Base-by-base conservation (phyloP, 2,329 filamentous ascomycete species). In the Berkeleyomyces basicola region DNA sequence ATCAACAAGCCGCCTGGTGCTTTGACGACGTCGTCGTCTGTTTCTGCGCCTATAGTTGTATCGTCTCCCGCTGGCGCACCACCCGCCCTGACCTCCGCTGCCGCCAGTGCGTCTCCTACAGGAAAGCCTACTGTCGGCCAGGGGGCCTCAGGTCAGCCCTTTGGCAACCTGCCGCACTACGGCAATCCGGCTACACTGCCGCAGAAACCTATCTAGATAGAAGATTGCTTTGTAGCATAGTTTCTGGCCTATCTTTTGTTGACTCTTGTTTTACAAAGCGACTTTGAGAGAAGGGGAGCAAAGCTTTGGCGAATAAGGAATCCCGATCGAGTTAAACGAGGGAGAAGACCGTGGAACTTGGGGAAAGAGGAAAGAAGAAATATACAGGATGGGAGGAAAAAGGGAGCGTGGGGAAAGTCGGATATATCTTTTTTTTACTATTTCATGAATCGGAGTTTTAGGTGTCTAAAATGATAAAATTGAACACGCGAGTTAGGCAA, bases 181-280 rank as follows among this genome's bases (percentile, higher is more conserved):
- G 81, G 81, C 66, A 83, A 83, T 70, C 80, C 80, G 64, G 79
- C 81, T 40, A 79, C 79, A 40, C 70, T 83, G 69, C 81, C 81
- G 65, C 81, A 83, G 69, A 83, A 83, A 72, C 81, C 81, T 49
- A 61, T 59, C 40, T 66, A 63, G 59, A 6, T 43, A 33, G 16
- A 33, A 14, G 42, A n/a, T 36, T 40, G 49, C 44, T 11, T n/a
- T 16, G 6, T 3, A 33, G n/a, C 4, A 7, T 44, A 53, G 49
- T 53, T 14, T 23, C 33, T 36, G 11, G 47, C n/a, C 3, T 47
- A 16, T 47, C 3, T 47, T 16, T 4, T 47, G 5, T 47, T 47
- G 5, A 7, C 11, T 47, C 31, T 47, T 47, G 6, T 47, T 7
- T 7, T 46, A 2, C 23, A 23, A 23, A 2, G 23, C 2, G 23